Evolutionary conservation across 495 filamentous ascomycete genomes (phyloP), one percentile per base, ranked within the genome.

Genomic region (Bacidia gigantensis): DNA sequence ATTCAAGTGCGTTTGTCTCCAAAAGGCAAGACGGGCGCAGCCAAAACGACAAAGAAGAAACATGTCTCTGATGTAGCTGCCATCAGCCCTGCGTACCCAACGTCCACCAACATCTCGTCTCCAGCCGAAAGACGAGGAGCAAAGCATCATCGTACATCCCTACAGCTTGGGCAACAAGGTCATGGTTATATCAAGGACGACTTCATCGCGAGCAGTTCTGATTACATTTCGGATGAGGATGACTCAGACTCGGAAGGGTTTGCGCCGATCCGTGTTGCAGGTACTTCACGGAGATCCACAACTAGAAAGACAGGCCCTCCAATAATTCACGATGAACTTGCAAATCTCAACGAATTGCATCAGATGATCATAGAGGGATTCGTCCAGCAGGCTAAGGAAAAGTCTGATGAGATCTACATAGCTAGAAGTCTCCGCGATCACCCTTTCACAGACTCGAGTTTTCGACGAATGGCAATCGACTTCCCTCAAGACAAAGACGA

Each of bases 101-200:
- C 72, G 48, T 93, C 90, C 3, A 95, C 90, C 0, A 84, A 87
- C 50, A 75, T 95, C 10, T 89, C 92, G 2, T 95, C 92, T 11
- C 90, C 92, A 3, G 64, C 87, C 2, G 73, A 82, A 62, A 71
- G 75, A 69, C 66, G 21, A 26, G 45, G 26, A 49, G 43, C 9
- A 40, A 49, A 69, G n/a, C 64, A 66, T 11, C 58, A 61, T 11
- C 65, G 69, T 12, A 60, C 65, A 1, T 69, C 67, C 14, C 49
- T 56, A 3, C 59, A 57, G 21, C 62, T 58, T 39, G 52, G 62
- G 5, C 60, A 61, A 23, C 66, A 70, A 26, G 60, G 58, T 1
- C 71, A 70, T 49, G 73, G 70, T 21, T 75, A 78, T 50, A 63
- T 58, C 18, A 58, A 68, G 25, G 74, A 81, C 58, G 67, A 70